Percentiles rank a stretch among this genome's conserved stretches.
Conservation (phyloP, 441 rosid species). For the Euphorbia corollata region DNA sequence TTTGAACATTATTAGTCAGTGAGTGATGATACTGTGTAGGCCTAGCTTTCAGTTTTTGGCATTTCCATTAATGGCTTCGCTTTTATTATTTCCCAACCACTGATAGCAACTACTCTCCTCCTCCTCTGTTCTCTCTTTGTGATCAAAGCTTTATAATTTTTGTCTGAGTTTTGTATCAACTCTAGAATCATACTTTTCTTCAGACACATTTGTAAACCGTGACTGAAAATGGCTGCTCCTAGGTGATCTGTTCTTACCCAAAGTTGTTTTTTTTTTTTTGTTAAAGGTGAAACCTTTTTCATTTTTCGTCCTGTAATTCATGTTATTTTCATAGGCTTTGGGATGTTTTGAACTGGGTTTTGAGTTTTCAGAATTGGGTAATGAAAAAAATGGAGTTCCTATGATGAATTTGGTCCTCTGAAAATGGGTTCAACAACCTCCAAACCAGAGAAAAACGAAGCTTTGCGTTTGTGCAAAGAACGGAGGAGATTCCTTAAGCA, state of each 20-base stretch:
- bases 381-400: slow-evolving; percentile 17
- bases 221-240: slow-evolving; percentile 8
- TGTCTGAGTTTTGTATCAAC: slow-evolving; percentile 4
- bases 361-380: slow-evolving; percentile 5
- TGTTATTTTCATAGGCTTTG: background rate
- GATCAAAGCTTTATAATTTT: background rate
- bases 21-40: background rate
- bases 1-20: slow-evolving; percentile 1
- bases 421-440: slow-evolving; percentile 72
- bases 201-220: slow-evolving; percentile 9
- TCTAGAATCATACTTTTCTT: background rate
- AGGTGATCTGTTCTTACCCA: background rate
- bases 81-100: slow-evolving; percentile 21
- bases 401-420: slow-evolving; percentile 27
- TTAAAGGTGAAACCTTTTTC: slow-evolving; percentile 1
- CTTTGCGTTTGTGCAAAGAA: slow-evolving; percentile 64
- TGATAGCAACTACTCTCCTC: slow-evolving; percentile 15
- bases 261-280: background rate
- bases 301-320: background rate
- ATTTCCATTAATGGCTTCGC: slow-evolving; percentile 18
- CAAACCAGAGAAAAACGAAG: slow-evolving; percentile 52
- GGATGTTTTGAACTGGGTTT: background rate
- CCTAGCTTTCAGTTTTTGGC: slow-evolving; percentile 6
- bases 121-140: background rate
- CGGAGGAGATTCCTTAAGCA: slow-evolving; percentile 64